Evolutionary conservation across 2,329 filamentous ascomycete species (phyloP).

Genomic region (Ophiostoma ips): DNA sequence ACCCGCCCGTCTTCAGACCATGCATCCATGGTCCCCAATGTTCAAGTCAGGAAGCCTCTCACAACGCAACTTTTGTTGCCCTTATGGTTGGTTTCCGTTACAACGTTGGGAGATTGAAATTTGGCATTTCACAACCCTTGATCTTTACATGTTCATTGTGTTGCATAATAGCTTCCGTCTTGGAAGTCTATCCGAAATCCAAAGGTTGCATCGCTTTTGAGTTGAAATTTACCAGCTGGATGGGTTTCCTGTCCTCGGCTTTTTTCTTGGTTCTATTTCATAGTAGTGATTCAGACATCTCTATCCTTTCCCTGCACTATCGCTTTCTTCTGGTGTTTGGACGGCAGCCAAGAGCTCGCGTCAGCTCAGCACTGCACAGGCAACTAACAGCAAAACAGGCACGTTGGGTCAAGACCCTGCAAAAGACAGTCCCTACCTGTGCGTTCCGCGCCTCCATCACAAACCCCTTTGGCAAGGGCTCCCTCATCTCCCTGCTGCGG

Average conservation of each 20-base stretch:
- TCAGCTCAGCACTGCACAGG: too few species aligned
- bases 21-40: constrained; percentile 40
- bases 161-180: constrained; percentile 68
- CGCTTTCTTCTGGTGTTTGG: constrained; percentile 15
- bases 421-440: constrained; percentile 82
- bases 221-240: constrained; percentile 71
- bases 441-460: constrained; percentile 92
- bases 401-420: constrained; percentile 78
- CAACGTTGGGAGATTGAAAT: constrained; percentile 89
- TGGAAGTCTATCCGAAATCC: constrained; percentile 66
- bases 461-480: constrained; percentile 94
- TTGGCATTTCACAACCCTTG: constrained; percentile 51
- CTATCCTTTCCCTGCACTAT: constrained; percentile 13
- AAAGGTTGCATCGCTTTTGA: constrained; percentile 78
- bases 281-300: constrained; percentile 92
- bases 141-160: constrained; percentile 50
- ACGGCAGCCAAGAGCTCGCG: neutral
- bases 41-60: constrained; percentile 74
- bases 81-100: constrained; percentile 89
- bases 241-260: constrained; percentile 17
- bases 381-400: constrained; percentile 43
- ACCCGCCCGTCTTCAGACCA: constrained; percentile 14
- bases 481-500: constrained; percentile 75
- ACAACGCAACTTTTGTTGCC: constrained; percentile 30
- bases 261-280: constrained; percentile 52